phyloP scores from a whole-genome alignment of 352 stramenopile species.

The Phytophthora ramorum region DNA sequence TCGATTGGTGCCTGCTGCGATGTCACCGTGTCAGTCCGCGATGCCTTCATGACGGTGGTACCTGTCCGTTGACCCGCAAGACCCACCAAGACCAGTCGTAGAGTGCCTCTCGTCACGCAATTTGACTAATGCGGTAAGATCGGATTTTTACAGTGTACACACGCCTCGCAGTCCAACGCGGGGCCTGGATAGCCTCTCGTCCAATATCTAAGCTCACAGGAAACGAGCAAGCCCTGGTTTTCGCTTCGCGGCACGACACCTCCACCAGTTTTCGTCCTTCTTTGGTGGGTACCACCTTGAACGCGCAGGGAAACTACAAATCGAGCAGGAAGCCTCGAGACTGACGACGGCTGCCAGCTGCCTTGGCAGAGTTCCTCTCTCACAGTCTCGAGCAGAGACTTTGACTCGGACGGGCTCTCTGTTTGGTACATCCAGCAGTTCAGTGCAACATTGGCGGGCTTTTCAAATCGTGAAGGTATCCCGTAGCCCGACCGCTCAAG shows the following conservation, averaged over 20 bases:
- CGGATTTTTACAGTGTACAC: neutral
- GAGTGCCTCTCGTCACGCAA: slow-evolving; percentile 2
- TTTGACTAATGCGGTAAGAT: slow-evolving; percentile 30
- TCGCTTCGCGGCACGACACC: slow-evolving; percentile 2
- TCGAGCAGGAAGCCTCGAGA: slow-evolving; percentile 23
- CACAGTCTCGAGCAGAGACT: slow-evolving; percentile 20
- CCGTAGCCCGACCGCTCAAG: slow-evolving; percentile 27
- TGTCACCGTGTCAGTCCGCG: slow-evolving; percentile 32
- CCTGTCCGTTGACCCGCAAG: slow-evolving; percentile 17
- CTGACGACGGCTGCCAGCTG: slow-evolving; percentile 32
- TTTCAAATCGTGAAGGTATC: slow-evolving; percentile 26
- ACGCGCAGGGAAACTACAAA: slow-evolving; percentile 20
- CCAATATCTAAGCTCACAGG: neutral
- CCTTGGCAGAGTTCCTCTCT: slow-evolving; percentile 17
- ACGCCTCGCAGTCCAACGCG: slow-evolving; percentile 14
- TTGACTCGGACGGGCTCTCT: slow-evolving; percentile 23
- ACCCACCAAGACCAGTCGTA: slow-evolving; percentile 11
- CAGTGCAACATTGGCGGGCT: slow-evolving; percentile 13
- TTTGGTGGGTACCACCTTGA: slow-evolving; percentile 20
- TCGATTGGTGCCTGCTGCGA: slow-evolving; percentile 31
- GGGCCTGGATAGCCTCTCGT: slow-evolving; percentile 26
- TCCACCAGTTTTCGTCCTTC: slow-evolving; percentile 21
- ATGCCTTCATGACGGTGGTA: slow-evolving; percentile 26
- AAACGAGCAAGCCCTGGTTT: slow-evolving; percentile 1
- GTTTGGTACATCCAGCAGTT: slow-evolving; percentile 16